phyloP scores from a whole-genome alignment of 2,329 filamentous ascomycete genomes.

The Plectosphaerella cucumerina region DNA sequence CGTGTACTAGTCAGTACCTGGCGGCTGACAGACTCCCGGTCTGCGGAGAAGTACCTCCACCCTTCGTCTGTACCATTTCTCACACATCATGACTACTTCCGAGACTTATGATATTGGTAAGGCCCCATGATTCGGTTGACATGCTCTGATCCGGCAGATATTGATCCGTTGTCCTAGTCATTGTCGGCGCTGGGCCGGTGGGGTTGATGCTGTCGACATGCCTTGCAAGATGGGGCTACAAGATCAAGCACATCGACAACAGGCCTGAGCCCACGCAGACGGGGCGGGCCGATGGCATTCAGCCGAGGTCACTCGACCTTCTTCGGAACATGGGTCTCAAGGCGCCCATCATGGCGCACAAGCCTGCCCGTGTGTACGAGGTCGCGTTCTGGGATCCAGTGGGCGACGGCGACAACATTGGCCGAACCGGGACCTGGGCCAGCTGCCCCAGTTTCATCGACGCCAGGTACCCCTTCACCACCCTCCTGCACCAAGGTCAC shows the following conservation, averaged over 20 bases:
- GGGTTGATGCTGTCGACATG: conserved; percentile 85
- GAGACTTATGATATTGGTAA: not conserved
- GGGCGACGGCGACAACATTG: conserved; percentile 51
- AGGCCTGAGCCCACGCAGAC: conserved; percentile 78
- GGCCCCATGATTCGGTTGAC: not conserved
- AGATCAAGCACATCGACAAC: conserved; percentile 93
- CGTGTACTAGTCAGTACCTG: no score
- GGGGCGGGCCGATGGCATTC: conserved; percentile 86
- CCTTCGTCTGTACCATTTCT: no score
- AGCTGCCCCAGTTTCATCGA: conserved; percentile 83
- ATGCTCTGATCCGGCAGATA: not conserved
- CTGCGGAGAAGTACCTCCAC: no score
- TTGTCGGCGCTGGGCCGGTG: conserved; percentile 84
- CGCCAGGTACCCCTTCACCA: conserved; percentile 66
- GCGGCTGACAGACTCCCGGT: no score
- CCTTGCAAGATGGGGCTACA: conserved; percentile 89
- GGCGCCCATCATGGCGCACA: conserved; percentile 78
- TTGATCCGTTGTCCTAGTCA: conserved; percentile 48
- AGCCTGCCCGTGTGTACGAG: conserved; percentile 81
- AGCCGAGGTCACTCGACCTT: conserved; percentile 82
- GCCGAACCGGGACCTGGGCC: conserved; percentile 71
- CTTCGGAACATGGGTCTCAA: conserved; percentile 88
- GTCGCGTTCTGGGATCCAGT: conserved; percentile 70
- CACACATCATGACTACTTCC: not conserved
- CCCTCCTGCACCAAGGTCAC: conserved; percentile 65